A percentile compares a stretch with the other conserved stretches of the same genome.
phyloP scores from a whole-genome alignment of 441 rosid species.

The Bocquillonia castaneifolia region DNA sequence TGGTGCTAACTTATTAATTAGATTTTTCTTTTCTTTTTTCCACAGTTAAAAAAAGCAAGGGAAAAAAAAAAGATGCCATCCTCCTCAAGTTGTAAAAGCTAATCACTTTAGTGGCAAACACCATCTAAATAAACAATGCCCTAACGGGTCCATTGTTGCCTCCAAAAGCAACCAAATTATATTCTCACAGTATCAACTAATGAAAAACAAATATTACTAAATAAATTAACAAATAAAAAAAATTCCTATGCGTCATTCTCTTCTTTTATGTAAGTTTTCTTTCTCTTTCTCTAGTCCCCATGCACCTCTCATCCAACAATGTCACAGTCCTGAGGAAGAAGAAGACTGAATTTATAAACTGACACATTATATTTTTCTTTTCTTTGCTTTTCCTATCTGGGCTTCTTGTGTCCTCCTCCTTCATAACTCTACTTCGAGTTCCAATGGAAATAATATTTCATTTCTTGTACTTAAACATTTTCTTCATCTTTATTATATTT shows the following conservation, averaged over 20 bases:
- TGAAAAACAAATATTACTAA: too few relatives aligned
- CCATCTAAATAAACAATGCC: constrained; percentile 27
- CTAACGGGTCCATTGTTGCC: constrained; percentile 34
- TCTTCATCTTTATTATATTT: constrained; percentile 27
- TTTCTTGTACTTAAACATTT: constrained; percentile 27
- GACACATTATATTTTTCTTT: constrained; percentile 13
- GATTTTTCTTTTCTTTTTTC: constrained; percentile 22
- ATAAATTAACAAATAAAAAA: too few relatives aligned
- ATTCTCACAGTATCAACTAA: constrained; percentile 31
- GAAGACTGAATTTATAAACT: constrained; percentile 13
- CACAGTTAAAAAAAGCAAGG: constrained; percentile 15
- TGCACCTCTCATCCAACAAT: constrained; percentile 36
- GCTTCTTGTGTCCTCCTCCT: constrained; percentile 9
- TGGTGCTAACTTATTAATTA: constrained; percentile 20
- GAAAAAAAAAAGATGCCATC: constrained; percentile 21
- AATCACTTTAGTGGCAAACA: constrained; percentile 42
- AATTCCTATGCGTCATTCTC: constrained; percentile 26
- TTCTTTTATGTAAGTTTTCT: constrained; percentile 4
- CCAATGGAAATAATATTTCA: constrained; percentile 57
- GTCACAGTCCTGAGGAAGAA: constrained; percentile 5
- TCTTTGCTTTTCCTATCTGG: constrained; percentile 6
- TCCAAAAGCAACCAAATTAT: constrained; percentile 34
- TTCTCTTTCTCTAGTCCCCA: constrained; percentile 63
- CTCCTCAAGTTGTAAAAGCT: constrained; percentile 13
- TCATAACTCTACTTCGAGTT: constrained; percentile 28